A percentile compares a stretch with the other conserved stretches of the same genome.
Conservation (phyloP, 306 rosid genomes). For the Corylus avellana region DNA sequence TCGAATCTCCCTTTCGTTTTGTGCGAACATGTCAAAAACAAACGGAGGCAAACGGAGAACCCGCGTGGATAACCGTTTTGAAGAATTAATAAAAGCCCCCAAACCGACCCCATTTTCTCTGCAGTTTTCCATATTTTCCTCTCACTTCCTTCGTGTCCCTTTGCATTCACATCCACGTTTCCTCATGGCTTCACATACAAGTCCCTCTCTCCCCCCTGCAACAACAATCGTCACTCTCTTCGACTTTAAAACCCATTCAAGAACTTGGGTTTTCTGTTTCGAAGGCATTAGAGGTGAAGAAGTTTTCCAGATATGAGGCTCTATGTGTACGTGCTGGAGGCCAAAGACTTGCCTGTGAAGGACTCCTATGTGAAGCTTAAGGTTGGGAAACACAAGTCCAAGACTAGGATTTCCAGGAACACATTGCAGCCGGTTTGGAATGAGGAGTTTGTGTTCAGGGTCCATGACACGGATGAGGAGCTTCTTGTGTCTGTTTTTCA, state of each 20-base stretch:
- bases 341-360: conserved; percentile 47
- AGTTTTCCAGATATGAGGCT: conserved; percentile 46
- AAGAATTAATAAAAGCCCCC: conserved; percentile 1
- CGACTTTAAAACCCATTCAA: conserved; percentile 24
- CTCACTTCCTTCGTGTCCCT: conserved; percentile 46
- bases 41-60: too few relatives aligned
- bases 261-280: not conserved
- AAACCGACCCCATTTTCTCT: conserved; percentile 20
- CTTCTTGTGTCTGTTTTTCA: conserved; percentile 49
- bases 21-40: too few relatives aligned
- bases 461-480: conserved; percentile 49
- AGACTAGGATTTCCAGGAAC: conserved; percentile 52
- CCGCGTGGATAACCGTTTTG: conserved; percentile 15
- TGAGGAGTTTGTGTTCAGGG: conserved; percentile 70
- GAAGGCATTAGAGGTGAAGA: not conserved
- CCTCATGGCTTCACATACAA: conserved; percentile 7
- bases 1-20: too few relatives aligned
- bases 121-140: not conserved
- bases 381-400: conserved; percentile 60
- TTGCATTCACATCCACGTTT: conserved; percentile 45
- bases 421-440: conserved; percentile 60
- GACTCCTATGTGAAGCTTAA: conserved; percentile 66
- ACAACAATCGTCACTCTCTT: conserved; percentile 9
- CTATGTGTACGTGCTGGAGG: conserved; percentile 73
- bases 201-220: not conserved